Base-by-base conservation (phyloP, 1,284 basidiomycete species). In the Paramarasmius palmivorus region DNA sequence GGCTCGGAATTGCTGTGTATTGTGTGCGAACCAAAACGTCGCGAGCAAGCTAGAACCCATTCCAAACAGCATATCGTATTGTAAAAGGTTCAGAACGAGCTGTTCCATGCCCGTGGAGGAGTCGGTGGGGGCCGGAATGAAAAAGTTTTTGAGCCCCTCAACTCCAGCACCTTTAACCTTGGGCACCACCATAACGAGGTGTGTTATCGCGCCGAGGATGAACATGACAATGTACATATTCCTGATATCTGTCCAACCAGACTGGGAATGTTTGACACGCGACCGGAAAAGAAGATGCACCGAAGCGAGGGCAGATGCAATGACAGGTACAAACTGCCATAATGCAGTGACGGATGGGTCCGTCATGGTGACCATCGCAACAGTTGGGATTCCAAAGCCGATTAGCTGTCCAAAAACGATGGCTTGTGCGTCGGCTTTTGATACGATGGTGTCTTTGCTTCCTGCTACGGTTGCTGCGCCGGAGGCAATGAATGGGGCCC, bases 271-370 rank as follows among this genome's bases (percentile, higher is more conserved):
- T 4, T 39, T 23, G 14, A 48, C 39, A 22, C 48, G 32, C 20
- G 52, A 38, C 20, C 48, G 44, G 36, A 74, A 49, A 32, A 63
- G 40, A 8, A 66, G 57, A 50, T 73, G 65, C 0, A 57, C 41
- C 3, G 50, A 50, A 40, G 69, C 60, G 6, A 70, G 65, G 17
- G 73, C 4, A 37, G 64, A 65, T 37, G 73, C 62, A 55, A 64
- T 67, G 22, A 73, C n/a, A 4, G 78, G 78, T 54, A 74, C 77
- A 15, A 64, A 54, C 51, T 80, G 78, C 78, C 77, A 81, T 32
- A 71, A 57, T 3, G 71, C 72, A 10, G 73, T 80, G 51, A 75
- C 60, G 19, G 52, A 50, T 3, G 74, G 65, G 41, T 68, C 66
- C 29, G 59, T 42, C 3, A 73, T 32, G 32, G 61, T 15, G 54